Percentiles rank a stretch among this genome's conserved stretches.
These are phyloP conservation scores for Fusarium nematophilum DNA, from an alignment of 2,329 filamentous ascomycete genomes.

Conservation along the genomic window DNA sequence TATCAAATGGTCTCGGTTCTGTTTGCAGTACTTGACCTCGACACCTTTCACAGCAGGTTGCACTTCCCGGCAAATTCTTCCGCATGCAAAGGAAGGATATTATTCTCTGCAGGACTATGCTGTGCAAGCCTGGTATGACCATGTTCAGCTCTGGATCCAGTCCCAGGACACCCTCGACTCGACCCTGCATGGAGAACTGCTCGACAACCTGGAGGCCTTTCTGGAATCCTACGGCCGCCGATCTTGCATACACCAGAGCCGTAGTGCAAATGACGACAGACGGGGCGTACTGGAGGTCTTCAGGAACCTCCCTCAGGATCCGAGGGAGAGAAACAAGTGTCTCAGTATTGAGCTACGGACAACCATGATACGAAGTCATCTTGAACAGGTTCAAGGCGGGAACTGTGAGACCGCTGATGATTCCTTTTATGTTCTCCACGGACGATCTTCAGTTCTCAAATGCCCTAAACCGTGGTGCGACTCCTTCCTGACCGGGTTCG, in stretches of 20 bases:
- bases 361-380: conserved; percentile 8
- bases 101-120: conserved; percentile 24
- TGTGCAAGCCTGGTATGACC: conserved; percentile 17
- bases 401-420: neutral
- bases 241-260: neutral
- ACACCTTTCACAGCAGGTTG: neutral
- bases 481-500: conserved; percentile 9
- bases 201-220: neutral
- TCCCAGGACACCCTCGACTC: neutral
- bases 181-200: neutral
- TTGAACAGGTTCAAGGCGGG: conserved; percentile 4
- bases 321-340: neutral
- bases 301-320: neutral
- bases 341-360: conserved; percentile 8
- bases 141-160: neutral
- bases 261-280: too few species aligned
- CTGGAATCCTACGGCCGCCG: neutral
- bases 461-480: conserved; percentile 30
- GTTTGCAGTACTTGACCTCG: conserved; percentile 13
- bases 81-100: neutral
- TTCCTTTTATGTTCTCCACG: neutral
- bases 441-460: neutral
- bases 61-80: neutral
- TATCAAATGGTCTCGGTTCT: conserved; percentile 5
- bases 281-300: neutral